Evolutionary conservation across 169 alveolate species (phyloP).

Genomic region (Eimeria necatrix): DNA sequence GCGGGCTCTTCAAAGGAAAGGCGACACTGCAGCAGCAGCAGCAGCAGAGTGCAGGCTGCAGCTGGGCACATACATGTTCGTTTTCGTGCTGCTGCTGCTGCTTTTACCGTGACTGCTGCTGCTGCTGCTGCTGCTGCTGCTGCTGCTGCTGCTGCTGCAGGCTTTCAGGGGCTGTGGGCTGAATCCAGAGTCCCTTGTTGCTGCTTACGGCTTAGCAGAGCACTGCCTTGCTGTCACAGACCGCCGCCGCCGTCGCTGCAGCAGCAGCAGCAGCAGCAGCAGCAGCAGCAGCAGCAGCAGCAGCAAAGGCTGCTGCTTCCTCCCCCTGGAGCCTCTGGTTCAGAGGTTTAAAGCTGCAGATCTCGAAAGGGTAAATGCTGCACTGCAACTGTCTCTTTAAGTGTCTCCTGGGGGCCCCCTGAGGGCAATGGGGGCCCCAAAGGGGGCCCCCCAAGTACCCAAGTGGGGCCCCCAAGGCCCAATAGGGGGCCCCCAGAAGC

Average conservation of each 20-base stretch:
- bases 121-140: conserved; percentile 55
- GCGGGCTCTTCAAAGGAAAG: no score
- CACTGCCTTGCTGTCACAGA: no score
- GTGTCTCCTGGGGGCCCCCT: no score
- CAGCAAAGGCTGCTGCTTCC: not conserved
- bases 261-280: conserved; percentile 35
- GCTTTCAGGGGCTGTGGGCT: not conserved
- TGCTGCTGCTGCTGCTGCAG: conserved; percentile 34
- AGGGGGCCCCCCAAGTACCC: no score
- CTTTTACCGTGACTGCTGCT: conserved; percentile 9
- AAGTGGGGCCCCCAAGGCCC: no score
- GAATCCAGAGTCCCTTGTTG: conserved; percentile 10
- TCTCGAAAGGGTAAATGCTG: no score
- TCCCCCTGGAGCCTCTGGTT: no score
- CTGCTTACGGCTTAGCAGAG: conserved; percentile 50
- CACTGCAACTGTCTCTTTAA: no score
- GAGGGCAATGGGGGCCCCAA: no score
- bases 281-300: conserved; percentile 54
- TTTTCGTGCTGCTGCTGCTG: conserved; percentile 35
- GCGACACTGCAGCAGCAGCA: conserved; percentile 56
- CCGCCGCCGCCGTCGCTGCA: not conserved
- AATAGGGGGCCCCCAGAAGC: no score
- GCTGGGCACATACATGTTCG: not conserved
- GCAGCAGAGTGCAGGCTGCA: conserved; percentile 34
- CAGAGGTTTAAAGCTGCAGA: no score